Evolutionary conservation across 2,329 filamentous ascomycete genomes (phyloP), one percentile per base, ranked within the genome.

Genomic region (Xylariaceae sp.): DNA sequence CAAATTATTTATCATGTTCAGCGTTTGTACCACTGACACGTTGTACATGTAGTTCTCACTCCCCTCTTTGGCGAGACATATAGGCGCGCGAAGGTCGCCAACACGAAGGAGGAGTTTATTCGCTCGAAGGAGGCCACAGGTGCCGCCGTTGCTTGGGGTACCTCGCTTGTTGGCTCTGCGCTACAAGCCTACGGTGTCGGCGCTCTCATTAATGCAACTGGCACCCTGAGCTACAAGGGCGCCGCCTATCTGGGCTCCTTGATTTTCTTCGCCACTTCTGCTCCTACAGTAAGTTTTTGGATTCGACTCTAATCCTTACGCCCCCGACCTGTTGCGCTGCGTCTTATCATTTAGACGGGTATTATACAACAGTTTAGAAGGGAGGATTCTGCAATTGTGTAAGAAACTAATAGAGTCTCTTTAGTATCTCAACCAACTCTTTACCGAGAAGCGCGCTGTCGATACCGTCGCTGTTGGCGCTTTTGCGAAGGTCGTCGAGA

Each of bases 81-180:
- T 84, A 87, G 92, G 78, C 89, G 91, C 66, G 92, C 93, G 65
- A 92, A 96, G 83, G 79, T 84, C 57, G 85, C 93, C 74, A 93
- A 96, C 85, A 90, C 88, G 70, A 96, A 94, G 81, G 92, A 97
- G 79, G 93, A 97, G 79, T 97, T 97, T 78, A 78, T 95, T 76
- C 88, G 88, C 75, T 95, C 91, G 66, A 93, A 92, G 83, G 93
- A 97, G 81, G 89, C 93, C 61, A 86, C 88, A 58, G 88, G 89
- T 57, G 92, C 92, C 62, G 92, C 90, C 61, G 84, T 92, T 56
- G 89, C 92, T 63, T 96, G 90, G 88, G 91, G 92, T 72, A 93
- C 89, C 62, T 94, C 92, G 33, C 83, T 97, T 59, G 80, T 92
- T 71, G 94, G 94, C 72, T 94, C 91, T 53, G 91, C 88, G 55